Evolutionary conservation across 1,139 yeast genomes (phyloP), one percentile per base, ranked within the genome.

Genomic region (Kluyveromyces sp.): DNA sequence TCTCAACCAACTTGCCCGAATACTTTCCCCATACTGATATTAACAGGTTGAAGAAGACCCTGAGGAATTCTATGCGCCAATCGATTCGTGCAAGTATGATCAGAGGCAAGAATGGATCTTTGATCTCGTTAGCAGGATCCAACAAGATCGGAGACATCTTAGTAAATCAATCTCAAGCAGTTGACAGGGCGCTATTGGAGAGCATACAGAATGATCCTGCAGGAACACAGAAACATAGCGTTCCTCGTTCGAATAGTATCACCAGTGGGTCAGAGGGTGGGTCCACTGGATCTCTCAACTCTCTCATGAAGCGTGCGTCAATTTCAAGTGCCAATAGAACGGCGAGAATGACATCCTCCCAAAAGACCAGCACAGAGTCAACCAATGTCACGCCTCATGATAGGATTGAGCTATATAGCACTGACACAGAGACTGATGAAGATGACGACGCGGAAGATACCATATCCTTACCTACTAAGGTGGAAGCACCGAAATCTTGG

Each of bases 11-110:
- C 58, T 69, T 92, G 55, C 83, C 88, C 1, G 96, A 89, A 52
- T 92, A 85, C 62, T 92, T 92, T 70, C 98, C 98, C 0, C 83
- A 83, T 41, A 82, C 95, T 0, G 81, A 78, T 33, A 78, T 80
- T 43, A 72, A 74, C 40, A 84, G 82, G 46, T 71, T 92, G 49
- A 84, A 85, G 51, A 80, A 82, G 48, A 88, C 96, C 1, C 78
- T 89, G 38, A 69, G 94, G 26, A 88, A 86, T 59, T 85, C 96
- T 6, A 88, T 85, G 18, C 69, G 94, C 46, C 79, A 83, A 55
- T 81, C 88, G 40, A 80, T 80, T 16, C 69, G 87, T 42, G 64
- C 81, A 50, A 78, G 66, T 8, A 50, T 56, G 12, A 50, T 51
- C 15, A 54, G 48, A 13, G 44, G 44, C 2, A 38, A 38, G 16